Conservation (phyloP, 2,329 filamentous ascomycete species). For the Pseudopyrenochaeta lycopersici region DNA sequence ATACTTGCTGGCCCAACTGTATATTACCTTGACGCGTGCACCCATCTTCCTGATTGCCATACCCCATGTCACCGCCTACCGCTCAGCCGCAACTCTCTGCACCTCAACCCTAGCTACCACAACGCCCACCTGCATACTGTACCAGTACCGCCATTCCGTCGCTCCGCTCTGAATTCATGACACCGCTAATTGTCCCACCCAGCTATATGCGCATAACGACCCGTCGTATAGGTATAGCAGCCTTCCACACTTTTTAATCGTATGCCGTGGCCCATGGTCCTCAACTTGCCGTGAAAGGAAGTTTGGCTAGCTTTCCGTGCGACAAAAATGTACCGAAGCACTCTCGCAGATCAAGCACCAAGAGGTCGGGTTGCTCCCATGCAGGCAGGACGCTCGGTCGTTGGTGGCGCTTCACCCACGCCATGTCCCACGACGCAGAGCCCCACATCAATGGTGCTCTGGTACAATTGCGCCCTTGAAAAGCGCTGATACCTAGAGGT, state of each 20-base stretch:
- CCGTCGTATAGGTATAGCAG: constrained; percentile 45
- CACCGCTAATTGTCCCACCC: constrained; percentile 2
- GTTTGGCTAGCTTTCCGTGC: constrained; percentile 24
- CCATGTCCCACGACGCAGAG: constrained; percentile 47
- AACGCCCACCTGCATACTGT: not conserved
- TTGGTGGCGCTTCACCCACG: constrained; percentile 49
- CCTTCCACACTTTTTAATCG: constrained; percentile 38
- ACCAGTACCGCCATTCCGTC: constrained; percentile 5
- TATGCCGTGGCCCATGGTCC: not conserved
- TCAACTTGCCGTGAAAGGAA: constrained; percentile 32
- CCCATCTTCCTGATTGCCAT: not conserved
- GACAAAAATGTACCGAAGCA: constrained; percentile 41
- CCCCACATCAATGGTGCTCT: constrained; percentile 50
- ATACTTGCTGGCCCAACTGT: constrained; percentile 24
- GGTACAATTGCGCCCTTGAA: constrained; percentile 28
- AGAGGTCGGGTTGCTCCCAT: constrained; percentile 52
- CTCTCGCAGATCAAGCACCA: constrained; percentile 54
- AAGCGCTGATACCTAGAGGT: constrained; percentile 54
- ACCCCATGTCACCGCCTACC: not conserved
- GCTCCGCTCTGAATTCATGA: constrained; percentile 10
- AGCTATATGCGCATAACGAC: constrained; percentile 31
- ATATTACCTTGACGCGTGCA: constrained; percentile 21
- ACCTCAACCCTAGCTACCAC: not conserved
- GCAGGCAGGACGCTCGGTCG: constrained; percentile 44
- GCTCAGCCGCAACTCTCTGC: constrained; percentile 6